These are phyloP conservation scores for Didymella glomerata DNA, from an alignment of 2,329 filamentous ascomycete genomes.

Conservation along the genomic window DNA sequence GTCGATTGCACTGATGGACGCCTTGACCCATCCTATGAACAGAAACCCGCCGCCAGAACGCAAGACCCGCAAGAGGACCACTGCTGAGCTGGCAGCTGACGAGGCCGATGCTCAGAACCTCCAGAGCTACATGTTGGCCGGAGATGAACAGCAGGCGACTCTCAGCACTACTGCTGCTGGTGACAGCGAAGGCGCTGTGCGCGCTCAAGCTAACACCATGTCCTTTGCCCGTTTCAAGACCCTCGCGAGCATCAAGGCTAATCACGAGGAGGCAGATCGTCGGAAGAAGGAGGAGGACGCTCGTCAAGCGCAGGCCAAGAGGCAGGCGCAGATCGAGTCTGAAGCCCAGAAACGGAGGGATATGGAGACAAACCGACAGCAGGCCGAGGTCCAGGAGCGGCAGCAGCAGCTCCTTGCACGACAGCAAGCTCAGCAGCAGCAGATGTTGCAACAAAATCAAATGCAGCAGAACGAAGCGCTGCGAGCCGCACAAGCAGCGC, in stretches of 20 bases:
- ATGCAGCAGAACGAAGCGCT: constrained; percentile 43
- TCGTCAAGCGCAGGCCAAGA: constrained; percentile 47
- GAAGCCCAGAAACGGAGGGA: constrained; percentile 48
- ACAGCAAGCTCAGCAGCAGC: constrained; percentile 48
- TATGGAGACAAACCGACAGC: constrained; percentile 43
- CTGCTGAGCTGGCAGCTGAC: constrained; percentile 93
- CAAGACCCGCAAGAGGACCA: constrained; percentile 90
- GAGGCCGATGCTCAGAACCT: constrained; percentile 89
- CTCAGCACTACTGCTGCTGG: constrained; percentile 65
- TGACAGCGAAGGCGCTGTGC: constrained; percentile 69
- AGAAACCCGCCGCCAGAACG: constrained; percentile 78
- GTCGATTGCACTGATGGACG: constrained; percentile 74
- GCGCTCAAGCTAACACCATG: constrained; percentile 79
- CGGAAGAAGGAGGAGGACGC: constrained; percentile 61
- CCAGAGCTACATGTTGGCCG: constrained; percentile 90
- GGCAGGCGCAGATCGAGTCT: constrained; percentile 51
- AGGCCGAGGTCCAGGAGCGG: constrained; percentile 51
- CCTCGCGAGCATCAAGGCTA: constrained; percentile 81
- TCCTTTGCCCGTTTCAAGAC: constrained; percentile 92
- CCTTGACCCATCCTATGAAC: constrained; percentile 79
- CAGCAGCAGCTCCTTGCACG: constrained; percentile 63
- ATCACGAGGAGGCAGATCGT: constrained; percentile 75
- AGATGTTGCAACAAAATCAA: constrained; percentile 45
- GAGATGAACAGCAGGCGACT: constrained; percentile 80
- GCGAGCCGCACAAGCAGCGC: constrained; percentile 50